Evolutionary conservation across 352 stramenopile genomes (phyloP).

Genomic region (Aphanomyces euteiches): DNA sequence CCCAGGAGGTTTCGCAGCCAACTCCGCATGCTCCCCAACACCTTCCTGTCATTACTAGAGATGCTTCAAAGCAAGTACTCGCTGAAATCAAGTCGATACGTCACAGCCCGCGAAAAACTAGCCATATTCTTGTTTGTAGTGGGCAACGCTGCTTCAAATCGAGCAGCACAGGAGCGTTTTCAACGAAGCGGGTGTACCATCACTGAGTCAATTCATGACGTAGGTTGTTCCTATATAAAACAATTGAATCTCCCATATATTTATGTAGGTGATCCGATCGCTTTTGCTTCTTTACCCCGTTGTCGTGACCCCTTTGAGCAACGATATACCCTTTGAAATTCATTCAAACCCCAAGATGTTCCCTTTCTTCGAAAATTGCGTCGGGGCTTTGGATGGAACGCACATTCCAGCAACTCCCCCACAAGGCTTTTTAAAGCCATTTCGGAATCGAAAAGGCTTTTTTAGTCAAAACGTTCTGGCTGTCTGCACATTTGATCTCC

Average conservation of each 20-base stretch:
- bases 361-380: constrained; percentile 22
- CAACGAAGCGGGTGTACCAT: constrained; percentile 27
- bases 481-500: constrained; percentile 34
- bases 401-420: constrained; percentile 28
- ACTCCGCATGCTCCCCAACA: constrained; percentile 4
- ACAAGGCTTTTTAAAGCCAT: constrained; percentile 26
- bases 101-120: background rate
- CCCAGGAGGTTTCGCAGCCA: constrained; percentile 2
- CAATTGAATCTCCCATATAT: background rate
- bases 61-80: constrained; percentile 8
- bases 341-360: constrained; percentile 25
- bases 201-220: constrained; percentile 5
- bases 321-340: background rate
- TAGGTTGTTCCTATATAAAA: background rate
- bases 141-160: constrained; percentile 17
- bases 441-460: constrained; percentile 31
- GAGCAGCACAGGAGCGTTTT: constrained; percentile 30
- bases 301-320: background rate
- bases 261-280: background rate
- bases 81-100: constrained; percentile 6
- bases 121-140: constrained; percentile 31
- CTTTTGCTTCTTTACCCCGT: background rate
- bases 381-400: constrained; percentile 29
- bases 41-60: background rate
- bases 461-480: constrained; percentile 35